Evolutionary conservation across 2,329 filamentous ascomycete species (phyloP), one percentile per base, ranked within the genome.

Genomic region (Paecilomyces sp.): DNA sequence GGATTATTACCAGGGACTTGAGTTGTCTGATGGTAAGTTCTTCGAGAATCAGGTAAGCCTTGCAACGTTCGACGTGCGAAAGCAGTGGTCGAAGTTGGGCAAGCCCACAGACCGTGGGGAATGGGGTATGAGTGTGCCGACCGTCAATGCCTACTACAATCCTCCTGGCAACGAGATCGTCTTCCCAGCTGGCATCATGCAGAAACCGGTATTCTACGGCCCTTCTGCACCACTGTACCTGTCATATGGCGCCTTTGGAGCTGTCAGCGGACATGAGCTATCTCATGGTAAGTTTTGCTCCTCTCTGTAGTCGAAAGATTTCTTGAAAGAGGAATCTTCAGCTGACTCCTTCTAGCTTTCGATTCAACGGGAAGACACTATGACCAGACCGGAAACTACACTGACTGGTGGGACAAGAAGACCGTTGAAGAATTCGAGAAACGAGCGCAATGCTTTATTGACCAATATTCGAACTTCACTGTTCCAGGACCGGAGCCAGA

Each of bases 151-250:
- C 1, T 87, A 87, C 65, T 88, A 89, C 70, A 83, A 85, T 63
- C 82, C 81, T 30, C 79, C 81, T 0, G 81, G 81, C n/a, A 89
- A 90, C 66, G 83, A 86, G 66, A 89, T 90, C 54, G 83, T 86
- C 3, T 88, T 90, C 69, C 85, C 85, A 0, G 86, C 86, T 0
- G 88, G 85, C 0, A 88, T 89, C 59, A 85, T 88, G 82, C 87
- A 90, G 68, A 82, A 83, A 2, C 87, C 88, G 0, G 77, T 86
- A 1, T 90, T 89, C 66, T 83, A 87, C 60, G 80, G 83, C 11
- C 68, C 71, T 5, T 75, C 81, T 4, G 79, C 88, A 0, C 88
- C 88, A 0, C 75, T 82, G 25, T 90, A 89, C 65, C 74, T 90
- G 41, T 82, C 82, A 9, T 91, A 89, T 68, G 87, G 87, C n/a